A percentile compares a stretch with the other conserved stretches of the same genome.
Conservation (phyloP, 306 rosid genomes). For the Rosa lucieae region DNA sequence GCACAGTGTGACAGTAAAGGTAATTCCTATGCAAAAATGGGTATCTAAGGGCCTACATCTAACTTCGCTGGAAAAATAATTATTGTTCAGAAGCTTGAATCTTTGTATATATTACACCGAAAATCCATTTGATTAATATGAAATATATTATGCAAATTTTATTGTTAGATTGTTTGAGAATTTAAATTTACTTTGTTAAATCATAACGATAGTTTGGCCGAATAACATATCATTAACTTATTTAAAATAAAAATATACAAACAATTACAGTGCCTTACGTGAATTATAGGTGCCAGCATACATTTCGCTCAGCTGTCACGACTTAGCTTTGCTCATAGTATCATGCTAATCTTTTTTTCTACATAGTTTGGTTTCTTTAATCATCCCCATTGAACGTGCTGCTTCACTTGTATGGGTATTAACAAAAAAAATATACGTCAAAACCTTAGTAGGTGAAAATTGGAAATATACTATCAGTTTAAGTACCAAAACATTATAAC, state of each 20-base stretch:
- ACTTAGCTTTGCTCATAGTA: neutral
- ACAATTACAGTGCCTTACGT: neutral
- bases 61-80: neutral
- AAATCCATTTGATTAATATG: too few relatives aligned
- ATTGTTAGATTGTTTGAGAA: neutral
- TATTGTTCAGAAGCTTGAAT: neutral
- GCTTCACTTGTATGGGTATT: conserved; percentile 44
- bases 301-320: conserved; percentile 12
- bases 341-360: neutral
- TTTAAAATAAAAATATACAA: too few relatives aligned
- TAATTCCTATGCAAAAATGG: neutral
- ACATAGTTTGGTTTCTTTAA: neutral
- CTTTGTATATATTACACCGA: neutral
- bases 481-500: conserved; percentile 3
- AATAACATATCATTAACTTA: neutral
- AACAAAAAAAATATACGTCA: neutral
- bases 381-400: conserved; percentile 33
- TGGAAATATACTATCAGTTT: neutral
- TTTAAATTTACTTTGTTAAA: neutral
- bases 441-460: conserved; percentile 4
- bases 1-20: neutral
- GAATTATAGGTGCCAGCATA: neutral
- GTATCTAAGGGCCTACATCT: neutral
- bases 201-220: neutral
- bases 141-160: too few relatives aligned